Evolutionary conservation across 2,329 filamentous ascomycete species (phyloP), one percentile per base, ranked within the genome.

Genomic region (Ceratocystiopsis sp.): DNA sequence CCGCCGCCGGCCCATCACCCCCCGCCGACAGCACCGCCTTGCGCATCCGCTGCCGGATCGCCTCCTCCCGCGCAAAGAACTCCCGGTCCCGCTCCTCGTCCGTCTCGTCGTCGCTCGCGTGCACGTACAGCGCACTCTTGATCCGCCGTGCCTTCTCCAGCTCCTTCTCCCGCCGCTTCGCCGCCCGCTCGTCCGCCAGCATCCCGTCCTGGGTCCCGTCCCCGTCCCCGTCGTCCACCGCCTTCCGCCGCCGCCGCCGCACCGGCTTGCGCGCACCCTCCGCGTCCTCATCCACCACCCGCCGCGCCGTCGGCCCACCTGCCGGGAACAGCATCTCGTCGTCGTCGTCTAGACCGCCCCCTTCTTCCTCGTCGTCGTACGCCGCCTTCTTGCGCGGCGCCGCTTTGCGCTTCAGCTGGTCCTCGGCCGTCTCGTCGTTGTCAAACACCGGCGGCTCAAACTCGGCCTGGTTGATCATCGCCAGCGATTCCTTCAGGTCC

Each of bases 41-140:
- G 42, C 60, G 62, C 17, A 65, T 62, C 40, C 70, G 70, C 49
- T 74, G 68, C 40, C 82, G 67, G 46, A 80, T 67, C 15, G 58
- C 60, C 57, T 79, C 76, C 60, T 95, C 87, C 15, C 73, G 69
- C 3, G 71, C 76, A 59, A 89, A 95, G 61, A 95, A 95, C 17
- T 73, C 75, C 18, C 65, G 59, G 41, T 69, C 67, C 15, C 83
- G 74, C 45, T 75, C 73, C 39, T 86, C 84, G 54, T 94, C 85
- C n/a, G 73, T 79, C 51, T 94, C 86, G 42, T 96, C 91, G 56
- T 96, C 91, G 51, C 81, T 85, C 35, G 80, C 78, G 45, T 80
- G 74, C 41, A 98, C 81, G 53, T 78, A 89, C 35, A 89, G 61
- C 19, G 79, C 78, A 53, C 83, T 93, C 66, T 95, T 96, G 62